Evolutionary conservation across 2,329 filamentous ascomycete species (phyloP), one percentile per base, ranked within the genome.

Genomic region (Colletotrichum navitas): DNA sequence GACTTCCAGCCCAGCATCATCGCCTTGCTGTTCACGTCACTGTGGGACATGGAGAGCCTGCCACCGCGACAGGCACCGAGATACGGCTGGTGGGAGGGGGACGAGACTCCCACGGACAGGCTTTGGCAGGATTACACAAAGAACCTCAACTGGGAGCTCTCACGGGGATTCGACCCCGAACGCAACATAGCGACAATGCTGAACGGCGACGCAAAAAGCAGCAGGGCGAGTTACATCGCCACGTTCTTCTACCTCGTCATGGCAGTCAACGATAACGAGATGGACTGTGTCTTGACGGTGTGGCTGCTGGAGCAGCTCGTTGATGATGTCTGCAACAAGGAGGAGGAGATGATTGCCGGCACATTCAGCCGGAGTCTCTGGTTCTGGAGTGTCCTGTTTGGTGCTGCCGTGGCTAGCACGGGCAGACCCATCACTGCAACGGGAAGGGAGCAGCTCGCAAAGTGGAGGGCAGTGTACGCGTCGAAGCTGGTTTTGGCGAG

Each of bases 241-340:
- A 84, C 83, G 43, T 85, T 85, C 75, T 83, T 85, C 76, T 85
- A 85, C 75, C 80, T 85, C 52, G 82, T 83, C 77, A 81, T 84
- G 58, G 83, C 85, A 71, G 76, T 85, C 68, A 82, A 83, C 49
- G 79, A 83, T 64, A 80, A 78, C 47, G 77, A 79, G 41, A 79
- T 85, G 49, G 83, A 84, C 71, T 80, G 81, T 34, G 83, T 84
- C 66, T 79, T 85, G 47, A 79, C 83, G 7, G 83, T 82, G 70
- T 85, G 83, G 83, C 80, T 85, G 56, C 79, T 85, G 55, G 83
- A 85, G 74, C 83, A 85, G 69, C 78, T 85, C 58, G 80, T 84
- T 18, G 81, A 82, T 61, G 83, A 85, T 66, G 81, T 84, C 49
- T 81, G 80, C 61, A 78, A 80, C 39, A 83, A 81, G 12, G 82